Evolutionary conservation across 2,329 filamentous ascomycete species (phyloP).

Genomic region (Fusarium dimerum): DNA sequence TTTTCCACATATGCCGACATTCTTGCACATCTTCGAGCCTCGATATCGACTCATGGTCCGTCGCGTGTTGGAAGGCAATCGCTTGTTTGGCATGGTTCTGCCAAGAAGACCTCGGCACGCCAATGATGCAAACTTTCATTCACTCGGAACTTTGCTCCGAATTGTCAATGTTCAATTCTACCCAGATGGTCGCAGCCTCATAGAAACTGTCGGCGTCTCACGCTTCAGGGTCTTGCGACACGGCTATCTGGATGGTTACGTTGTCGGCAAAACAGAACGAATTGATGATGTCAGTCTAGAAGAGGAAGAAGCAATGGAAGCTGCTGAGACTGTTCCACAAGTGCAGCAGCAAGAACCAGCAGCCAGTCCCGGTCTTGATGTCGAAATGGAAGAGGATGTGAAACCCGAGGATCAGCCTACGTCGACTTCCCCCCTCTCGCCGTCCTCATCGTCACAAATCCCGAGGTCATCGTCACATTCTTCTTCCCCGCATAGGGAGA

Average conservation of each 20-base stretch:
- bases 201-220: slow-evolving; percentile 76
- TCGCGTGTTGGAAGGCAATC: slow-evolving; percentile 70
- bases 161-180: slow-evolving; percentile 75
- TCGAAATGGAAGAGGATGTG: slow-evolving; percentile 3
- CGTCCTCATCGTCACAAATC: neutral
- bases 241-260: slow-evolving; percentile 72
- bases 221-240: slow-evolving; percentile 73
- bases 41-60: slow-evolving; percentile 88
- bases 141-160: slow-evolving; percentile 76
- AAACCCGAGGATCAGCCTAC: slow-evolving; percentile 1
- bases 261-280: slow-evolving; percentile 72
- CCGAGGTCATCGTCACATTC: neutral
- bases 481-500: too few relatives aligned
- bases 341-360: neutral
- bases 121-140: slow-evolving; percentile 54
- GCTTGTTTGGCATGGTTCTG: slow-evolving; percentile 84
- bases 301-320: slow-evolving; percentile 78
- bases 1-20: slow-evolving; percentile 81
- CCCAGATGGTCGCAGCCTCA: slow-evolving; percentile 76
- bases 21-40: slow-evolving; percentile 91
- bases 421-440: neutral
- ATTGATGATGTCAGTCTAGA: slow-evolving; percentile 80
- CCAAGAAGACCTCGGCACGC: slow-evolving; percentile 54
- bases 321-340: slow-evolving; percentile 51
- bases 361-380: neutral